Evolutionary conservation across 805 yeast species (phyloP).

Genomic region (Saccharomycopsis selenospora): DNA sequence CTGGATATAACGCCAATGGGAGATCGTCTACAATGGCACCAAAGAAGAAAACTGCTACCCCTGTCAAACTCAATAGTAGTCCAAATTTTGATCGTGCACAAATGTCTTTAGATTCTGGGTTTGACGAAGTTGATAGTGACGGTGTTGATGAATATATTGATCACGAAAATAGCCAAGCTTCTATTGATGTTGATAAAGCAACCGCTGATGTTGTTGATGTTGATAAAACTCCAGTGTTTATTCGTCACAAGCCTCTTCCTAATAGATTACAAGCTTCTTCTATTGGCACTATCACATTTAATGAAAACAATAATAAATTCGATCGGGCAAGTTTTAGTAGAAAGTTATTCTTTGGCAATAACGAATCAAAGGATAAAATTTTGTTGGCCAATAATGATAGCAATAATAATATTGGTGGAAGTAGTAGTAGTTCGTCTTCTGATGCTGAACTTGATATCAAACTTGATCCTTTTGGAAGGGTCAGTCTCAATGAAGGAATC

Average conservation of each 20-base stretch:
- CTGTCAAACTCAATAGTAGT: background rate
- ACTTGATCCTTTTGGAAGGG: conserved; percentile 17
- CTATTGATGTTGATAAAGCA: background rate
- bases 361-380: background rate
- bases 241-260: background rate
- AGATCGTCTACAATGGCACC: background rate
- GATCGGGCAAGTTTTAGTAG: background rate
- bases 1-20: background rate
- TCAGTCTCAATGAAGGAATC: background rate
- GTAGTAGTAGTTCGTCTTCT: background rate
- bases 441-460: conserved; percentile 12
- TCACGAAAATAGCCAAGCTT: background rate
- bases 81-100: too few species aligned
- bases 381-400: too few species aligned
- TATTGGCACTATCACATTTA: background rate
- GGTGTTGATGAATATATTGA: background rate
- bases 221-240: conserved; percentile 18
- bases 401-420: background rate
- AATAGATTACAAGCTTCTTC: background rate
- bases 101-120: background rate
- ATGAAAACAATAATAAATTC: background rate
- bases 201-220: conserved; percentile 8
- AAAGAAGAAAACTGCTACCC: background rate
- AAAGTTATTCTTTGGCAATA: background rate
- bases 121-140: background rate